Conservation (phyloP, 1,284 basidiomycete species). For the Taiwanofungus camphoratus region DNA sequence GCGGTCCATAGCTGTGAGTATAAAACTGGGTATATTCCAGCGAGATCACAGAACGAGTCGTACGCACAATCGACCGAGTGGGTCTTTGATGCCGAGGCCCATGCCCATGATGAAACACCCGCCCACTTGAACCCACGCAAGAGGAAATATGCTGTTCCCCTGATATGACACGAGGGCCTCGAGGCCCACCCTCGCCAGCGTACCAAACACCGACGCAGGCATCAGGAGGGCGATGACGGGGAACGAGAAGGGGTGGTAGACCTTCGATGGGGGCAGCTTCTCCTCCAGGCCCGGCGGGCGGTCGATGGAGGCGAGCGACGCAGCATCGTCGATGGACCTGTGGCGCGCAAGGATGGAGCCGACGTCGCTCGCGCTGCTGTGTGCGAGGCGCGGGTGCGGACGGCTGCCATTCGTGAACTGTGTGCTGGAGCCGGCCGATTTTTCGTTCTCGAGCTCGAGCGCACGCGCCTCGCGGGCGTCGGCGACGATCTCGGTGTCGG, state of each 20-base stretch:
- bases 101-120: conserved; percentile 95
- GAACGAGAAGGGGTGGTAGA: conserved; percentile 54
- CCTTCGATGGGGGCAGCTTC: conserved; percentile 36
- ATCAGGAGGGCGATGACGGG: conserved; percentile 69
- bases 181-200: conserved; percentile 72
- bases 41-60: background rate
- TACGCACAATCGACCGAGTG: conserved; percentile 71
- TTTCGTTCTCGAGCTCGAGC: no score
- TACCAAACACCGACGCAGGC: conserved; percentile 75
- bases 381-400: background rate
- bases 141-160: conserved; percentile 73
- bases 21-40: background rate
- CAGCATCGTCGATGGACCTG: conserved; percentile 29
- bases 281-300: conserved; percentile 42
- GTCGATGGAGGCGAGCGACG: conserved; percentile 46
- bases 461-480: no score
- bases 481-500: no score
- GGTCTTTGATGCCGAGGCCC: conserved; percentile 60
- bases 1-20: conserved; percentile 67
- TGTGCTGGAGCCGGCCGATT: background rate
- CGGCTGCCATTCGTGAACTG: background rate
- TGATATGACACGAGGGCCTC: conserved; percentile 66
- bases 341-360: conserved; percentile 32
- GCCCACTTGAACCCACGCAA: conserved; percentile 84
- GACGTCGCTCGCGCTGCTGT: conserved; percentile 21